Evolutionary conservation across 495 filamentous ascomycete genomes (phyloP).

Genomic region (Penicillium flavigenum): DNA sequence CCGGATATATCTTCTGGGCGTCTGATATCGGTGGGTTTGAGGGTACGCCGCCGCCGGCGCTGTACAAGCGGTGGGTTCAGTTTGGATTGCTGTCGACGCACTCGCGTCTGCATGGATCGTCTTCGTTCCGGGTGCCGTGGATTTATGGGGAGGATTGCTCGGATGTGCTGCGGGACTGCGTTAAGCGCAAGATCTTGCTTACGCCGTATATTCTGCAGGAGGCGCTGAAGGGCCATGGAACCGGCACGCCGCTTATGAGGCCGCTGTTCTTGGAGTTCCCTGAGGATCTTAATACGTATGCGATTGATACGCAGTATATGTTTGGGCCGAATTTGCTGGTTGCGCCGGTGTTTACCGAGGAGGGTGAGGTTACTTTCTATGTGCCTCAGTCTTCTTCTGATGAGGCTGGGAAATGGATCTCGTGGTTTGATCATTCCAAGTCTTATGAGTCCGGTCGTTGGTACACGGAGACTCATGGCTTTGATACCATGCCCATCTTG

Average conservation of each 20-base stretch:
- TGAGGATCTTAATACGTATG: constrained; percentile 59
- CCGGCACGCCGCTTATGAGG: constrained; percentile 56
- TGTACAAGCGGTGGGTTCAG: constrained; percentile 77
- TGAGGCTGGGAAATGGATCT: constrained; percentile 53
- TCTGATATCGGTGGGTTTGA: constrained; percentile 75
- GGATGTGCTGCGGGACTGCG: constrained; percentile 56
- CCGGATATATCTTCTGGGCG: constrained; percentile 68
- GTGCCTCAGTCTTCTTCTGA: constrained; percentile 44
- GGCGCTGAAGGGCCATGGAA: constrained; percentile 43
- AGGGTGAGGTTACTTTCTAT: constrained; percentile 61
- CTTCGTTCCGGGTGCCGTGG: constrained; percentile 71
- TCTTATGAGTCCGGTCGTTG: constrained; percentile 39
- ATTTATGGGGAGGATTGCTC: constrained; percentile 64
- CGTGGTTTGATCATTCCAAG: constrained; percentile 45
- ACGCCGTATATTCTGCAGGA: constrained; percentile 63
- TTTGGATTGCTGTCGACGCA: constrained; percentile 69
- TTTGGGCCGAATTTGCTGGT: constrained; percentile 58
- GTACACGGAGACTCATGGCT: constrained; percentile 47
- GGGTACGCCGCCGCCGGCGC: constrained; percentile 61
- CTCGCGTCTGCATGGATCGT: constrained; percentile 64
- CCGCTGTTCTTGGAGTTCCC: constrained; percentile 67
- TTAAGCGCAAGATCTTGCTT: constrained; percentile 58
- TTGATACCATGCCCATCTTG: constrained; percentile 42
- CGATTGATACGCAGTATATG: constrained; percentile 68
- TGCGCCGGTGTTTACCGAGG: constrained; percentile 61